phyloP scores from a whole-genome alignment of 139 green algal genomes.

The Closterium sp. region DNA sequence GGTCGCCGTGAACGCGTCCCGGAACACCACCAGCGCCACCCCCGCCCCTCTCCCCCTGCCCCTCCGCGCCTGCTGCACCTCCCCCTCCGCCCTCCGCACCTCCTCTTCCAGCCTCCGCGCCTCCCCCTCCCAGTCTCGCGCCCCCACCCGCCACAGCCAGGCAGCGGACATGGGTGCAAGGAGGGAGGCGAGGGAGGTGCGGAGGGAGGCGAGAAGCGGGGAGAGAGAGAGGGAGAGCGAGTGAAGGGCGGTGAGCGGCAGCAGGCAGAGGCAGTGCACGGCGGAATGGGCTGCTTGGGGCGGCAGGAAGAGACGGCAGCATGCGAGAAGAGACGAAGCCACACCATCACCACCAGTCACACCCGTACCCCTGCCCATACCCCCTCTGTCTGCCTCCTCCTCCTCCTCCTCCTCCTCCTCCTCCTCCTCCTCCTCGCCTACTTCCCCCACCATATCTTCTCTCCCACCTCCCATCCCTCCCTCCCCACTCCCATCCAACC shows the following conservation, averaged over 20 bases:
- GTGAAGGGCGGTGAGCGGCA: neutral
- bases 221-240: neutral
- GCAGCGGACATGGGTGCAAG: neutral
- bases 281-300: neutral
- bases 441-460: too few species aligned
- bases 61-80: neutral
- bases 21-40: constrained; percentile 47
- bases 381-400: neutral
- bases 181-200: neutral
- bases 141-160: constrained; percentile 13
- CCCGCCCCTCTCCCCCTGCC: constrained; percentile 28
- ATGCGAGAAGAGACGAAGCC: neutral
- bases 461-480: neutral
- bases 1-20: constrained; percentile 40
- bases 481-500: constrained; percentile 1
- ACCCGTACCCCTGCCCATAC: neutral
- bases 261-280: neutral
- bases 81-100: neutral
- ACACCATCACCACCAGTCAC: neutral
- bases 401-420: constrained; percentile 3
- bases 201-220: neutral
- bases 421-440: neutral
- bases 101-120: constrained; percentile 20
- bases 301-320: constrained; percentile 7
- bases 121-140: constrained; percentile 29